Conservation (phyloP, 192 early-diverging fungal species). For the Fimicolochytrium jonesii region DNA sequence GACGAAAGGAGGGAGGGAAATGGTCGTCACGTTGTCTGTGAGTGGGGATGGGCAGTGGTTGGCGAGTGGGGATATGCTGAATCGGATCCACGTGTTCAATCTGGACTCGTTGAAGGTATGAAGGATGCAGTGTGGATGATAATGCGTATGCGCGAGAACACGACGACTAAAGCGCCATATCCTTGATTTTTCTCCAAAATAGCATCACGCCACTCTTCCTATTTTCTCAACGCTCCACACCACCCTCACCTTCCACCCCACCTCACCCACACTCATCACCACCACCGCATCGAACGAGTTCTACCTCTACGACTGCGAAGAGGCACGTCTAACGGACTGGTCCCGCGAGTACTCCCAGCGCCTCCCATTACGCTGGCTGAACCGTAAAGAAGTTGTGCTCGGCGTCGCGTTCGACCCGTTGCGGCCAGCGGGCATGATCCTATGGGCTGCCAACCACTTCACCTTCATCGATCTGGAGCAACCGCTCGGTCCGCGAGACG, state of each 20-base stretch:
- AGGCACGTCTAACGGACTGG: constrained; percentile 70
- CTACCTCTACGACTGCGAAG: constrained; percentile 74
- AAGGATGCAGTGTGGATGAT: not conserved
- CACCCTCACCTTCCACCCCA: constrained; percentile 61
- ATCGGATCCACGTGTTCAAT: constrained; percentile 70
- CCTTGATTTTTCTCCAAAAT: not conserved
- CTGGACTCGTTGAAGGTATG: constrained; percentile 65
- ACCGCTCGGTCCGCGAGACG: constrained; percentile 49
- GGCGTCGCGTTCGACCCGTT: constrained; percentile 70
- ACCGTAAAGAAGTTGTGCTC: constrained; percentile 64
- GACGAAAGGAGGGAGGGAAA: constrained; percentile 23
- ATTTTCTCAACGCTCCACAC: constrained; percentile 58
- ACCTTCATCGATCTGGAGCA: constrained; percentile 68
- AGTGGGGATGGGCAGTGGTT: constrained; percentile 79
- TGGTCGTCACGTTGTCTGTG: constrained; percentile 63
- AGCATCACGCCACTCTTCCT: constrained; percentile 69
- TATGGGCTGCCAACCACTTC: constrained; percentile 69
- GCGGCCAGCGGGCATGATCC: constrained; percentile 55
- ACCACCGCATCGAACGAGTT: constrained; percentile 66
- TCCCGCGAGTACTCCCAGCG: constrained; percentile 63
- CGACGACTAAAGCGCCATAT: not conserved
- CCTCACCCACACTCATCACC: constrained; percentile 52
- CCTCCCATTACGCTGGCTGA: constrained; percentile 63
- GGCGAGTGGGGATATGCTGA: constrained; percentile 70
- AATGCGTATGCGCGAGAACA: not conserved